Base-by-base conservation (phyloP, 305 asterid genomes). In the Fraxinus sp. region DNA sequence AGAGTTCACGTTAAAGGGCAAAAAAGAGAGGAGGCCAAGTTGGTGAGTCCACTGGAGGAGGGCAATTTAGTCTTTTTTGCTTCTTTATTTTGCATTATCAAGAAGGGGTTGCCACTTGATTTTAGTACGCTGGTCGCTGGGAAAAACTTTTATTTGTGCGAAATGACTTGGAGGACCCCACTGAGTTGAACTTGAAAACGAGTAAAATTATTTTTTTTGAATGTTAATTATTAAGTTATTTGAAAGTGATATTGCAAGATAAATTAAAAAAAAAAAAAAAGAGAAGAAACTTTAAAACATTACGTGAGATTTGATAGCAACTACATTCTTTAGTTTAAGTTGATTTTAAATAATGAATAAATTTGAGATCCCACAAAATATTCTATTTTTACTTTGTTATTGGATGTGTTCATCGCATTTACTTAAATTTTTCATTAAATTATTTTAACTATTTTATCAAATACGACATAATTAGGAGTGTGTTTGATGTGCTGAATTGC, bases 161-260 rank as follows among this genome's bases (percentile, higher is more conserved):
- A 33, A 84, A 84, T 73, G 86, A 84, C 84, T 44, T 78, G 77
- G 68, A 80, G 62, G 32, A 64, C 79, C 84, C 89, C 89, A 81
- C 85, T 81, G 79, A 83, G 28, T 35, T 44, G 41, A 59, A 70
- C 76, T 37, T 22, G 37, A 13, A 76, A 79, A 76, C 82, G n/a
- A 78, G 79, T 44, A 20, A n/a, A 74, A 77, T 85, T 59, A 76
- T 35, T 16, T 0, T 26, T 7, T 72, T 79, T 71, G 74, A 36
- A 36, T 33, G 49, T 44, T 70, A 14, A 0, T 33, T 16, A 22
- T 35, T 49, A 64, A 7, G 24, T 11, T 13, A 2, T 59, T 37
- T n/a, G 39, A 33, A 22, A 73, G 14, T 33, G 66, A 35, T 28
- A 11, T 11, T 66, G 74, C 30, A 26, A 66, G 36, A 66, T 66